Evolutionary conservation across 1,284 basidiomycete species (phyloP).

Genomic region (Ceratobasidium sp.): DNA sequence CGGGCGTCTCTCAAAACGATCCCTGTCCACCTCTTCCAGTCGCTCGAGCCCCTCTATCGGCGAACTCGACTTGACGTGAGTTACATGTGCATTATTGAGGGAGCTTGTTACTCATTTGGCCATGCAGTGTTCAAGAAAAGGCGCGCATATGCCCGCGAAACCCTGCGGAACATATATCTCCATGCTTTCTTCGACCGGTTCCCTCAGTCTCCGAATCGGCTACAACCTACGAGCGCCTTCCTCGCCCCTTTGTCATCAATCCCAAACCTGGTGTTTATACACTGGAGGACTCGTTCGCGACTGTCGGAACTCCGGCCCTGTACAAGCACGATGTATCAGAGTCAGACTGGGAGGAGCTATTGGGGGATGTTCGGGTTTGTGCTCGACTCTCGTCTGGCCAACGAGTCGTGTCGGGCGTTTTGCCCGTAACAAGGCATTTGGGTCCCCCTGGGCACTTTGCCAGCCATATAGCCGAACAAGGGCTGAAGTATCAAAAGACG

Average conservation of each 20-base stretch:
- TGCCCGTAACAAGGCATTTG: constrained; percentile 13
- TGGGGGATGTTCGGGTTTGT: constrained; percentile 1
- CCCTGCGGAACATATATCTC: background rate
- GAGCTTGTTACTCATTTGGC: background rate
- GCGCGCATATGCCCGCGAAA: constrained; percentile 9
- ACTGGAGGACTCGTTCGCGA: constrained; percentile 10
- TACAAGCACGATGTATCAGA: constrained; percentile 18
- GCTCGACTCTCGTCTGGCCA: constrained; percentile 8
- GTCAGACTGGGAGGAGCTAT: constrained; percentile 20
- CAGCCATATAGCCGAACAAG: background rate
- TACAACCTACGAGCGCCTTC: constrained; percentile 4
- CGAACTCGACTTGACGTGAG: constrained; percentile 3
- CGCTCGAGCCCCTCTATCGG: background rate
- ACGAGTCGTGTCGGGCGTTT: background rate
- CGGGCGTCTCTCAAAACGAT: background rate
- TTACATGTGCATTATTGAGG: background rate
- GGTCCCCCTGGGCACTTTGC: constrained; percentile 13
- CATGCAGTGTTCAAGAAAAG: background rate
- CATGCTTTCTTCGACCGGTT: constrained; percentile 4
- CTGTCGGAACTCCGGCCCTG: background rate
- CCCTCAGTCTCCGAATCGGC: background rate
- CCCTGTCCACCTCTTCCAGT: background rate
- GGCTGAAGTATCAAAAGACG: constrained; percentile 12
- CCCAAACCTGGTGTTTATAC: constrained; percentile 5
- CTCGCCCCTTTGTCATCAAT: constrained; percentile 16